phyloP scores from a whole-genome alignment of 1,284 basidiomycete species.

The Melampsora americana region DNA sequence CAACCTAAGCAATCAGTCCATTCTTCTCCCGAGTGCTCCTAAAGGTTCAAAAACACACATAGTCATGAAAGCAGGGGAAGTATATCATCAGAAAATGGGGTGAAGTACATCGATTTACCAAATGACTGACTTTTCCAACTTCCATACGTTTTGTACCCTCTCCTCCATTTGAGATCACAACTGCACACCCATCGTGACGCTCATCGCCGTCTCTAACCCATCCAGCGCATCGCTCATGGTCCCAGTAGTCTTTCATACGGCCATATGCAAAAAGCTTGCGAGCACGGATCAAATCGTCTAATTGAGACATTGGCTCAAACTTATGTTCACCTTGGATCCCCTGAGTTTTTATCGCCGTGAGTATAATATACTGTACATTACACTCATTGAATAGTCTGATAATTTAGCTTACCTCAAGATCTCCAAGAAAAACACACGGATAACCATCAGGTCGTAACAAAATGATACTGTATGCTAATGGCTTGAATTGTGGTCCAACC shows the following conservation, averaged over 20 bases:
- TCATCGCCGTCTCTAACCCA: constrained; percentile 61
- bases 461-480: constrained; percentile 74
- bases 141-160: constrained; percentile 58
- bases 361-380: constrained; percentile 31
- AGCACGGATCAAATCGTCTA: constrained; percentile 54
- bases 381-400: constrained; percentile 40
- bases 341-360: constrained; percentile 34
- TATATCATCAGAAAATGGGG: constrained; percentile 19
- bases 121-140: constrained; percentile 54
- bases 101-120: not conserved
- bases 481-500: constrained; percentile 61
- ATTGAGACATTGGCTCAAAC: constrained; percentile 54
- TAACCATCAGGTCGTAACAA: constrained; percentile 77
- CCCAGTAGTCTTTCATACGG: constrained; percentile 59
- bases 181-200: constrained; percentile 59
- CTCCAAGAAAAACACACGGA: constrained; percentile 91
- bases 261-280: constrained; percentile 61
- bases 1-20: constrained; percentile 63
- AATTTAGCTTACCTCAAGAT: constrained; percentile 62
- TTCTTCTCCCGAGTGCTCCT: constrained; percentile 59
- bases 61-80: constrained; percentile 15
- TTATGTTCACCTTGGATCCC: constrained; percentile 57
- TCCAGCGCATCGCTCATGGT: constrained; percentile 57
- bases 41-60: constrained; percentile 46
- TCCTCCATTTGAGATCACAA: constrained; percentile 56